These are phyloP conservation scores for Arachnomyces sp. DNA, from an alignment of 2,329 filamentous ascomycete species.

Conservation along the genomic window DNA sequence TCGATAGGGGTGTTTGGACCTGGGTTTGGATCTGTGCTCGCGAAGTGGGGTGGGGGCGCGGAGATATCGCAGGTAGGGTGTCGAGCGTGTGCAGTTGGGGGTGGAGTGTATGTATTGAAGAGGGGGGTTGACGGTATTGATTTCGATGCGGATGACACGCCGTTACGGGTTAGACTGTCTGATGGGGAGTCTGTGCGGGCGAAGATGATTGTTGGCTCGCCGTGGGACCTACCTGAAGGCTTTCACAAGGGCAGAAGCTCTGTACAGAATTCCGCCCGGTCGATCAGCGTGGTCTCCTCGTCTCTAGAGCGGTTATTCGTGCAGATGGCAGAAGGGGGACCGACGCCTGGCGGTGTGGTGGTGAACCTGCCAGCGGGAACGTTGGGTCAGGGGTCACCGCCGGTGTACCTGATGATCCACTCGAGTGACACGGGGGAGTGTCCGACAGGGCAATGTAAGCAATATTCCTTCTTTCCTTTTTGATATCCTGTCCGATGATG, in stretches of 20 bases:
- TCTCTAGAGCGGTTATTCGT: slow-evolving; percentile 61
- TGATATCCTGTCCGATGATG: slow-evolving; percentile 61
- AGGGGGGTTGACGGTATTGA: slow-evolving; percentile 48
- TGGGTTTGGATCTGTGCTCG: slow-evolving; percentile 80
- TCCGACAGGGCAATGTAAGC: slow-evolving; percentile 82
- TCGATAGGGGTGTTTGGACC: slow-evolving; percentile 83
- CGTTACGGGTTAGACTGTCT: slow-evolving; percentile 24
- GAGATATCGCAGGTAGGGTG: slow-evolving; percentile 89
- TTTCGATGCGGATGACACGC: slow-evolving; percentile 13
- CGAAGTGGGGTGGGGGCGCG: slow-evolving; percentile 85
- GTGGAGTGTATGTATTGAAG: slow-evolving; percentile 79
- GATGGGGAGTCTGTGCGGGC: slow-evolving; percentile 30
- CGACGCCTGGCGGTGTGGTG: slow-evolving; percentile 59
- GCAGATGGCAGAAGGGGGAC: slow-evolving; percentile 62
- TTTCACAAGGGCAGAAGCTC: slow-evolving; percentile 5
- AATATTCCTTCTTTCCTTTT: slow-evolving; percentile 10
- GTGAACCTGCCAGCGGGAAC: slow-evolving; percentile 29
- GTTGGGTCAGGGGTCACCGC: slow-evolving; percentile 27
- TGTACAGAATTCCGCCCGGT: slow-evolving; percentile 43
- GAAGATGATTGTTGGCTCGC: slow-evolving; percentile 29
- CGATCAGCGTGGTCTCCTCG: slow-evolving; percentile 62
- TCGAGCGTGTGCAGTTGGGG: slow-evolving; percentile 82
- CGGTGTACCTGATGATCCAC: slow-evolving; percentile 60
- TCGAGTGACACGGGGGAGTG: slow-evolving; percentile 92
- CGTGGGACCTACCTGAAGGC: slow-evolving; percentile 28